Conservation (phyloP, 129 eudicot genomes). For the Helianthus annuus region HanXRQr2.0-SUNRISE NC_035437.2:91898874-91899373, state of each 20-base stretch:
- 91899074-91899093: constrained; percentile 91
- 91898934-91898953: constrained; percentile 86
- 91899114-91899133: constrained; percentile 23
- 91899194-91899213: no score
- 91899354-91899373: no score
- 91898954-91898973: constrained; percentile 96
- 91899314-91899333: no score
- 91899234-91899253: no score
- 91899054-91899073: constrained; percentile 84
- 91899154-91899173: no score
- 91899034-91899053: constrained; percentile 97
- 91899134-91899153: no score
- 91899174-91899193: background rate
- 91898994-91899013: constrained; percentile 87
- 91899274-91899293: no score
- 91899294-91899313: no score
- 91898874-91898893: constrained; percentile 92
- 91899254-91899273: no score
- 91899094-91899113: constrained; percentile 72
- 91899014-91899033: constrained; percentile 83
- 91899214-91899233: no score
- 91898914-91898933: constrained; percentile 80
- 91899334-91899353: no score
- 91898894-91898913: constrained; percentile 90
- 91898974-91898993: constrained; percentile 97